Evolutionary conservation across 192 early-diverging fungal genomes (phyloP), one percentile per base, ranked within the genome.

Genomic region (Linnemannia schmuckeri): DNA sequence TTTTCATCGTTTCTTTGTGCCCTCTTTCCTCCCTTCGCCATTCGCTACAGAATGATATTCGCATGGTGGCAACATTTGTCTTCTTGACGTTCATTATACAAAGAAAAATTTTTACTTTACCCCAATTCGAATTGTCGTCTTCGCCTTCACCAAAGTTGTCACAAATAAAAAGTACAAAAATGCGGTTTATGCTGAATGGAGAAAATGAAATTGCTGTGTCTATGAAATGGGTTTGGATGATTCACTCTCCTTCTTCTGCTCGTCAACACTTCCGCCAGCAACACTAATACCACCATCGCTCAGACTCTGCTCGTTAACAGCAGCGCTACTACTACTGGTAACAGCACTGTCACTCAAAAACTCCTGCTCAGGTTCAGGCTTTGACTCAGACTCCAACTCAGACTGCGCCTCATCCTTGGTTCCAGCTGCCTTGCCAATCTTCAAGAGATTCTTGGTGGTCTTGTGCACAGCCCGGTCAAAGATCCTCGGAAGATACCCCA

Each of bases 401-500:
- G 44, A 46, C 44, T 24, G 9, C n/a, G 37, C 37, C 52, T 41
- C 49, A 12, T 20, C 20, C 74, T 70, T 75, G 12, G 33, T 52
- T 10, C 44, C 66, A 42, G 44, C 44, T 37, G 37, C 37, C 42
- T 44, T 44, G 42, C 5, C 42, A 41, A 24, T 75, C 33, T 38
- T 74, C 47, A 77, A 27, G 22, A 77, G 73, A 47, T 69, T 35
- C 30, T 54, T 42, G 9, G 72, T 52, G 15, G 12, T 70, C 38
- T 46, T 41, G 72, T 69, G 40, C 37, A 37, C 27, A 0, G 13
- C 24, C 0, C 13, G 61, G 41, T 84, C 66, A 79, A 84, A 84
- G 54, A 84, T 78, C 15, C 82, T 68, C 8, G 82, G 82, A 38
- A 55, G 49, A 24, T 55, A 79, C 2, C 82, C 82, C 77, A 78